Conservation (phyloP, 805 yeast genomes). For the Candida odintsovae region DNA sequence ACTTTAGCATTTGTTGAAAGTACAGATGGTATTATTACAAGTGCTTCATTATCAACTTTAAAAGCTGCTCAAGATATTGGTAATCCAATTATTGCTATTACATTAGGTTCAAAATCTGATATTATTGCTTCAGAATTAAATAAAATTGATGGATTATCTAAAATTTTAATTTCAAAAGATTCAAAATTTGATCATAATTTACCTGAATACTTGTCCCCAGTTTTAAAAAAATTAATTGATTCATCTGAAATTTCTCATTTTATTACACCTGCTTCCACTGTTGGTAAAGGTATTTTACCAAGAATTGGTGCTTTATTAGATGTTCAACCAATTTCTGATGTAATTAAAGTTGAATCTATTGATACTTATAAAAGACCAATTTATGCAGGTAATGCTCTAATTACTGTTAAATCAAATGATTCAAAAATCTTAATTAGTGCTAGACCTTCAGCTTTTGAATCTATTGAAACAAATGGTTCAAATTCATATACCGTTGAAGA, state of each 20-base stretch:
- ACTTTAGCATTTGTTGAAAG: constrained; percentile 78
- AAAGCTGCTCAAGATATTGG: constrained; percentile 75
- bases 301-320: constrained; percentile 81
- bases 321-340: constrained; percentile 82
- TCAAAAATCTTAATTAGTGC: constrained; percentile 64
- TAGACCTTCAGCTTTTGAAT: constrained; percentile 76
- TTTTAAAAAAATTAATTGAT: constrained; percentile 38
- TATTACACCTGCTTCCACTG: constrained; percentile 75
- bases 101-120: constrained; percentile 60
- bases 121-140: constrained; percentile 45
- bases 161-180: constrained; percentile 50
- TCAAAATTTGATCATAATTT: constrained; percentile 58
- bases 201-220: constrained; percentile 79
- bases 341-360: constrained; percentile 57
- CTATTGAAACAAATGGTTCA: constrained; percentile 32
- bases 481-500: constrained; percentile 43
- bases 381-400: constrained; percentile 90
- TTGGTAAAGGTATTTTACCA: constrained; percentile 83
- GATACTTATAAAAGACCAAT: constrained; percentile 87
- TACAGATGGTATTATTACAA: constrained; percentile 43
- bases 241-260: constrained; percentile 57
- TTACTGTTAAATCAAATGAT: constrained; percentile 73
- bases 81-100: constrained; percentile 72
- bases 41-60: constrained; percentile 67
- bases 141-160: constrained; percentile 38